Evolutionary conservation across 2,329 filamentous ascomycete species (phyloP).

Genomic region (Thermochaetoides dissita): DNA sequence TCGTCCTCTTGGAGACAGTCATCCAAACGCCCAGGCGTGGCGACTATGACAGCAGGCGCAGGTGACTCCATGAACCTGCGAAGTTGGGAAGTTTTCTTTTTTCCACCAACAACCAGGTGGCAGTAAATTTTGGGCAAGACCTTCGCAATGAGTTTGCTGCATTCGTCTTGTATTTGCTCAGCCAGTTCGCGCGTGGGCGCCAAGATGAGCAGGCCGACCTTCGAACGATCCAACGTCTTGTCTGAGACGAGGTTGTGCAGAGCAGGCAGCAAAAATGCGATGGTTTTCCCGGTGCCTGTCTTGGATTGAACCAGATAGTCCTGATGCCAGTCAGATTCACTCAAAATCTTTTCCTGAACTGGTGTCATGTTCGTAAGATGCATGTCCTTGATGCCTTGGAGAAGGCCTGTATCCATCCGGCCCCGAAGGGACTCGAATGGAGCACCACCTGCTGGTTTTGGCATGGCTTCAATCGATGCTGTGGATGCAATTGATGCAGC

Average conservation of each 20-base stretch:
- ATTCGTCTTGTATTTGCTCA: conserved; percentile 58
- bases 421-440: conserved; percentile 12
- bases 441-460: background rate
- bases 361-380: conserved; percentile 32
- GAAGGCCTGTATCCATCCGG: conserved; percentile 13
- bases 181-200: conserved; percentile 60
- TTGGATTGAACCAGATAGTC: conserved; percentile 65
- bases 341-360: conserved; percentile 38
- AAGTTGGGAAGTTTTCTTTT: conserved; percentile 61
- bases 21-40: conserved; percentile 63
- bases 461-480: no score
- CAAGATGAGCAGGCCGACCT: conserved; percentile 48
- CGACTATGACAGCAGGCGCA: conserved; percentile 61
- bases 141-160: conserved; percentile 44
- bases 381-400: conserved; percentile 12
- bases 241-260: conserved; percentile 56
- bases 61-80: conserved; percentile 49
- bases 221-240: conserved; percentile 17
- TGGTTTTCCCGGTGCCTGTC: conserved; percentile 76
- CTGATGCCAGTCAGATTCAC: conserved; percentile 29
- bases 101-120: conserved; percentile 66
- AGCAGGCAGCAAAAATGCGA: conserved; percentile 74
- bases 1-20: conserved; percentile 64
- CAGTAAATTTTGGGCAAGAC: conserved; percentile 55
- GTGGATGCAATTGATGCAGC: no score